phyloP scores from a whole-genome alignment of 1,139 yeast species.

The Candida pseudoviswanathii region DNA sequence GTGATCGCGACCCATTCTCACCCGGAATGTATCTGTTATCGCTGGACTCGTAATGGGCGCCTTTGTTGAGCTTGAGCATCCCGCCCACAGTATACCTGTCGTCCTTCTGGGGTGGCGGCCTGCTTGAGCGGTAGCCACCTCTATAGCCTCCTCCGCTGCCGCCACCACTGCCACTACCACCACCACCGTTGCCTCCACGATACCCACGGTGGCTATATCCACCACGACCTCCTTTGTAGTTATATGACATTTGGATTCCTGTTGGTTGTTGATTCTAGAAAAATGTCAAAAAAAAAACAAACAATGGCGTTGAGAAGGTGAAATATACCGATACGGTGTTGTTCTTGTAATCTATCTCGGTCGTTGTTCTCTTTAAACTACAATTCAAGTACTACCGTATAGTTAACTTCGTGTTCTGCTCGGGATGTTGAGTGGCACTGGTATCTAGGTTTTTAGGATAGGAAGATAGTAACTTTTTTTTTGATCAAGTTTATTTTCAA shows the following conservation, averaged over 20 bases:
- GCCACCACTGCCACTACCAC: constrained; percentile 4
- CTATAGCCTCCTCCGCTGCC: constrained; percentile 17
- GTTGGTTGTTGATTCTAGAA: background rate
- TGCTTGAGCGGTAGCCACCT: constrained; percentile 9
- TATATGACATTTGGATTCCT: background rate
- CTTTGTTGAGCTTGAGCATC: constrained; percentile 10
- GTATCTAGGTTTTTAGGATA: no score
- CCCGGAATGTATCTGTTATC: constrained; percentile 14
- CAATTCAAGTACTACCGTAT: background rate
- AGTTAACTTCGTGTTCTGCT: background rate
- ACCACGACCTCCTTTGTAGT: constrained; percentile 3
- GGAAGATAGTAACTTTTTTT: no score
- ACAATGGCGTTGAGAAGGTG: no score
- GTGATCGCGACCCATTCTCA: constrained; percentile 4
- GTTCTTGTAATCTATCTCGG: background rate
- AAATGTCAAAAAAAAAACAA: background rate
- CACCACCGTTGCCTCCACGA: constrained; percentile 12
- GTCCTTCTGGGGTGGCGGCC: background rate
- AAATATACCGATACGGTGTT: background rate
- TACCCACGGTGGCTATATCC: constrained; percentile 16
- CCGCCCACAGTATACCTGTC: constrained; percentile 9
- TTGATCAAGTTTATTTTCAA: background rate
- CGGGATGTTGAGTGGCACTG: no score
- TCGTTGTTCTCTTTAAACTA: background rate
- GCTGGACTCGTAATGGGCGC: constrained; percentile 13